Base-by-base conservation (phyloP, 305 asterid species). In the Solanum hybrid region DNA sequence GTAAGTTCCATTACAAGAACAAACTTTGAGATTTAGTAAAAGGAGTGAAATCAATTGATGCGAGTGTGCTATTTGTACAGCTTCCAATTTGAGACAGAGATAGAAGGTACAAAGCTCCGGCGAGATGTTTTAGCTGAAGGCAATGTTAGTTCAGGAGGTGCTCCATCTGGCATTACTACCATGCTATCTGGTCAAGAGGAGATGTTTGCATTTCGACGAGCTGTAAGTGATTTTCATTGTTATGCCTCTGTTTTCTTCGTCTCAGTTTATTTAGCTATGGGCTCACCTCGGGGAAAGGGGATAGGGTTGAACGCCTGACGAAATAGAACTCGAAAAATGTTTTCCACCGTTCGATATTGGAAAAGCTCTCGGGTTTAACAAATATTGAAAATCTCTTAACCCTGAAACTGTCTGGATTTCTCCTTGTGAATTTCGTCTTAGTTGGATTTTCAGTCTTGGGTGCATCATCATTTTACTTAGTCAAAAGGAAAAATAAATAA, bases 71-170 rank as follows among this genome's bases (percentile, higher is more conserved):
- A 66, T 32, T 69, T 89, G 93, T 93, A 45, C 98, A 97, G 99
- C 90, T 95, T 97, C 91, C 99, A 97, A 85, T 97, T 97, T 80
- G 99, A 97, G 92, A 96, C 99, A 32, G 99, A 97, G 91, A 93
- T 94, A 12, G 99, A 96, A 92, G 94, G 93, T 73, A 88, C 95
- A 86, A 95, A 94, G 91, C 98, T 97, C 34, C 91, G 99, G 89
- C 93, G 95, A 92, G 98, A 97, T 91, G 99, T 96, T 91, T 90
- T 94, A 87, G 93, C 99, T 35, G 94, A 95, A 92, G 99, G 98
- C 87, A 92, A 88, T 69, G 95, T 95, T 93, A 92, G 99, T 86
- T 89, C 95, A 27, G 95, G 95, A 60, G 99, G 96, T 90, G 78
- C 97, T 26, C 92, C 98, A 11, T 42, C 94, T 10, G 95, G 97